Conservation (phyloP, 345 rosid species). For the Hibiscus trionum region DNA sequence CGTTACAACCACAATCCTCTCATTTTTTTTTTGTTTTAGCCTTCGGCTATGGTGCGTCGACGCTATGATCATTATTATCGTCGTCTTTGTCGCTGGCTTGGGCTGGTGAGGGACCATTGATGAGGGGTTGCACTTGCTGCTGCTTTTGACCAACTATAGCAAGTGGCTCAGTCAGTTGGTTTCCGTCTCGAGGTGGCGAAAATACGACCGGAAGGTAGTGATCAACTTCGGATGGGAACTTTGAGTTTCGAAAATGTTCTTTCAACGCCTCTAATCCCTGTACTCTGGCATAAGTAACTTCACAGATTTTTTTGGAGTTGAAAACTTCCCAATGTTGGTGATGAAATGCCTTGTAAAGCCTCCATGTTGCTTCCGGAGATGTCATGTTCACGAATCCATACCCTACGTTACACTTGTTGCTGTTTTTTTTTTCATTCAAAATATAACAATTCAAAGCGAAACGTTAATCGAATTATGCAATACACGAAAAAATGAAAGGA, state of each 20-base stretch:
- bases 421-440: constrained; percentile 17
- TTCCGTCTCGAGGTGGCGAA: constrained; percentile 81
- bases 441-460: background rate
- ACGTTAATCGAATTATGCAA: background rate
- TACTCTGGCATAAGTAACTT: constrained; percentile 73
- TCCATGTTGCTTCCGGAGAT: constrained; percentile 59
- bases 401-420: constrained; percentile 92
- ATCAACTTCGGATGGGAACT: constrained; percentile 60
- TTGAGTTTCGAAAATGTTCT: constrained; percentile 81
- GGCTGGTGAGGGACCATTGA: background rate
- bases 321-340: constrained; percentile 71
- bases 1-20: background rate
- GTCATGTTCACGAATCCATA: constrained; percentile 99
- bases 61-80: background rate
- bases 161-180: constrained; percentile 41
- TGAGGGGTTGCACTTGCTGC: background rate
- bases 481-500: background rate
- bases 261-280: constrained; percentile 81
- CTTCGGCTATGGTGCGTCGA: too few species aligned
- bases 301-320: constrained; percentile 76
- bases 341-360: constrained; percentile 79
- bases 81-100: background rate
- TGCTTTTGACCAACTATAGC: constrained; percentile 31
- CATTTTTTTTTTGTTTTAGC: background rate
- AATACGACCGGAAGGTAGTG: constrained; percentile 73